Evolutionary conservation across 306 rosid genomes (phyloP), one percentile per base, ranked within the genome.

Genomic region (Rubus parviflorus): DNA sequence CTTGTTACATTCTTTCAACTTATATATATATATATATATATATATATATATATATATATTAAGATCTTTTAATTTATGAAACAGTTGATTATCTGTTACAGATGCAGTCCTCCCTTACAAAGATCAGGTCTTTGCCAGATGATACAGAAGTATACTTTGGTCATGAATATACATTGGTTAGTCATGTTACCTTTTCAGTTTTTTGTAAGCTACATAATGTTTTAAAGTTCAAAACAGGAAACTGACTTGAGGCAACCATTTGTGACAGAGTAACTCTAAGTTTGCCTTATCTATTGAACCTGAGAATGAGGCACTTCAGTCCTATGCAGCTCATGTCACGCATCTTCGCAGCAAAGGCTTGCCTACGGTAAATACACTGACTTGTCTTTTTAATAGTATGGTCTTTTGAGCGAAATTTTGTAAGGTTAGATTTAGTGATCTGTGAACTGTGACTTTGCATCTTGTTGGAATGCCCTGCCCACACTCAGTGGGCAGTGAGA

Each of bases 251-350:
- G 83, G 30, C 68, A 43, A 73, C 57, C 74, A 64, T 63, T 81
- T 23, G 80, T 82, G 73, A 66, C 94, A 95, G 99, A 87, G 87
- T 77, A 90, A 92, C 86, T 85, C 93, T 13, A 90, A 90, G 90
- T 95, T 95, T 78, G 97, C 97, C 47, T 83, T 95, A 84, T 91
- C 91, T 43, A 75, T 95, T 77, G 99, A 95, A 78, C 97, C 97
- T 15, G 75, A 82, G 79, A 95, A 95, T 79, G 86, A 89, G 87
- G 94, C 90, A 81, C 97, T 95, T 77, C 90, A 85, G 72, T 90
- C 92, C 58, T 95, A 90, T 84, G 97, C 89, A 53, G 81, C 91
- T 54, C 87, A 83, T 60, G 87, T 95, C 56, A 84, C 87, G 63
- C 90, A 89, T 82, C 90, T 91, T 78, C 83, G 92, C 49, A 85